These are phyloP conservation scores for Alternaria novae-zelandiae DNA, from an alignment of 2,329 filamentous ascomycete species.

Conservation along the genomic window DNA sequence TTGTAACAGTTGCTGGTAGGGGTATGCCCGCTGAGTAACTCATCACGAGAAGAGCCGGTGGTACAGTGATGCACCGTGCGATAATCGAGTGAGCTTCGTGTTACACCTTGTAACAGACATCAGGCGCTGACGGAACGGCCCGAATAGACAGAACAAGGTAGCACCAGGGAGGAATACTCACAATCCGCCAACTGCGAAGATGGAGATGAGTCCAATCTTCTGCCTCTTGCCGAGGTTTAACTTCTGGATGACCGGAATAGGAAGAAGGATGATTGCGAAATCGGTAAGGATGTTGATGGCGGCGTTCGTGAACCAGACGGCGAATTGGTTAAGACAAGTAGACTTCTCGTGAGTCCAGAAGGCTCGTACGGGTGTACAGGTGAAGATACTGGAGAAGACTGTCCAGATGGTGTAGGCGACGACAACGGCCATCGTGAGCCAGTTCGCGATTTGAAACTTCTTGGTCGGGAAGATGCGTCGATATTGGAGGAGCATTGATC, in stretches of 20 bases:
- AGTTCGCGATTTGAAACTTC: constrained; percentile 34
- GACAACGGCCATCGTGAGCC: constrained; percentile 32
- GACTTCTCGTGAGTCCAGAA: constrained; percentile 44
- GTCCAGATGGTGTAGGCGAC: constrained; percentile 38
- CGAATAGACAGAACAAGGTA: background rate
- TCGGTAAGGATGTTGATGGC: constrained; percentile 43
- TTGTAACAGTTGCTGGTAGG: background rate
- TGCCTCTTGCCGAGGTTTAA: constrained; percentile 45
- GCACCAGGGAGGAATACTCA: constrained; percentile 32
- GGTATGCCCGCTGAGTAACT: background rate
- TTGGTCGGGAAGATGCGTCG: constrained; percentile 39
- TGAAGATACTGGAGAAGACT: constrained; percentile 41
- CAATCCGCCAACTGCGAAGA: constrained; percentile 52
- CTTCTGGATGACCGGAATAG: constrained; percentile 42
- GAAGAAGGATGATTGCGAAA: constrained; percentile 42
- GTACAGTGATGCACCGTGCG: background rate
- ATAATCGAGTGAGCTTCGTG: background rate
- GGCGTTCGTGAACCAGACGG: constrained; percentile 36
- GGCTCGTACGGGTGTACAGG: constrained; percentile 39
- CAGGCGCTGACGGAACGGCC: constrained; percentile 5
- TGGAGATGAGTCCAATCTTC: constrained; percentile 44
- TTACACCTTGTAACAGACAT: constrained; percentile 9
- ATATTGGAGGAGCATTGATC: constrained; percentile 44
- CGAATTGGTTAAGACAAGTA: constrained; percentile 39
- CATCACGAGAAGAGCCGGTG: background rate